These are phyloP conservation scores for Elaeis oleifera DNA, from an alignment of 202 grass and related monocot genomes.

Conservation along the genomic window DNA sequence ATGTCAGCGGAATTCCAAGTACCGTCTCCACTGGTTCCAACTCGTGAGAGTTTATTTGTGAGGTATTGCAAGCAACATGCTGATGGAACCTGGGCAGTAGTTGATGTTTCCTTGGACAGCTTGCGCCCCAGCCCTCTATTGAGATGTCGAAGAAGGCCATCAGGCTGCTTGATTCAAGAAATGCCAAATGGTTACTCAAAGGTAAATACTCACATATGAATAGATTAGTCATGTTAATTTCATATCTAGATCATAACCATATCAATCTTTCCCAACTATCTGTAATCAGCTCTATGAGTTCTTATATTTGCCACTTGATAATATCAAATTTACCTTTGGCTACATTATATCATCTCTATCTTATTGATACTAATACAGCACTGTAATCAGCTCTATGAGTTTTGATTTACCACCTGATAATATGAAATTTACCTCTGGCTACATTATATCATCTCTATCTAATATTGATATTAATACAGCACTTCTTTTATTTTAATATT, in stretches of 20 bases:
- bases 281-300: too few relatives aligned
- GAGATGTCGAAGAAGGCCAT: slow-evolving; percentile 64
- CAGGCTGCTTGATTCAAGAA: slow-evolving; percentile 92
- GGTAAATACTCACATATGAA: slow-evolving; percentile 9
- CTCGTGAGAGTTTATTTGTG: slow-evolving; percentile 76
- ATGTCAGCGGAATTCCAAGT: slow-evolving; percentile 99
- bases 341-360: not conserved
- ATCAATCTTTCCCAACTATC: too few relatives aligned
- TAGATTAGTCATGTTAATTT: too few relatives aligned
- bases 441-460: not conserved
- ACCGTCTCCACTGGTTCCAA: slow-evolving; percentile 80
- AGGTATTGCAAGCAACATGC: slow-evolving; percentile 92
- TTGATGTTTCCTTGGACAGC: slow-evolving; percentile 85
- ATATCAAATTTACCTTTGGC: not conserved
- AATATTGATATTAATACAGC: not conserved
- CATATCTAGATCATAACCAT: too few relatives aligned
- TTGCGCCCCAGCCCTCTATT: slow-evolving; percentile 45
- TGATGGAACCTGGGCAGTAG: slow-evolving; percentile 83
- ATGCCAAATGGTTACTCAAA: slow-evolving; percentile 97
- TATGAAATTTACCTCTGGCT: not conserved
- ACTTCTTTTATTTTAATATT: not conserved
- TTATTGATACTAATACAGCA: too few relatives aligned
- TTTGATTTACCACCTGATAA: not conserved
- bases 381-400: not conserved
- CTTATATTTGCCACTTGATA: too few relatives aligned